Evolutionary conservation across 805 yeast species (phyloP).

Genomic region (Candida rishiriensis): DNA sequence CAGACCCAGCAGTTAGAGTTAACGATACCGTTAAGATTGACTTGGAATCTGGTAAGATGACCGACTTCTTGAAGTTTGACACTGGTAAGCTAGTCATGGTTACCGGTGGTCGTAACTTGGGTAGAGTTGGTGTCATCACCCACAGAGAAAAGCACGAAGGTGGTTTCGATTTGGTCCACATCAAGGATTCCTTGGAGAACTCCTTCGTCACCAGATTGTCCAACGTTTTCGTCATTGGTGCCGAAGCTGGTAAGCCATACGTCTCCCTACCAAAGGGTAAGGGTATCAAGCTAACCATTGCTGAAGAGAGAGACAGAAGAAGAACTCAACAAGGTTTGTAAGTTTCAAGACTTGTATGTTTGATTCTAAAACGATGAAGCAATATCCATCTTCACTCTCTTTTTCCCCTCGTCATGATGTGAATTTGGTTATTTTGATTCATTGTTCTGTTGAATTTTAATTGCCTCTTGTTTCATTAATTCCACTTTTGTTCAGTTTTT

Average conservation of each 20-base stretch:
- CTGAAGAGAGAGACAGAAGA: slow-evolving; percentile 99
- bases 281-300: slow-evolving; percentile 93
- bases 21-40: slow-evolving; percentile 98
- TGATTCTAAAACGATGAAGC: background rate
- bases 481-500: slow-evolving; percentile 3
- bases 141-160: slow-evolving; percentile 98
- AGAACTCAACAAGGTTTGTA: slow-evolving; percentile 72
- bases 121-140: slow-evolving; percentile 92
- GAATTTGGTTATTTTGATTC: no score
- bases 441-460: no score
- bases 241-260: slow-evolving; percentile 88
- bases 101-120: slow-evolving; percentile 98
- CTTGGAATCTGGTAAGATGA: slow-evolving; percentile 91
- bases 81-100: slow-evolving; percentile 89
- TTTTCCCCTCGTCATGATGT: no score
- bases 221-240: slow-evolving; percentile 90
- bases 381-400: no score
- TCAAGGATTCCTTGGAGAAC: slow-evolving; percentile 93
- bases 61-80: slow-evolving; percentile 86
- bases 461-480: no score
- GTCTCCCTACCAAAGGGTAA: slow-evolving; percentile 97
- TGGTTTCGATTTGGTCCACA: slow-evolving; percentile 96
- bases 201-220: slow-evolving; percentile 90
- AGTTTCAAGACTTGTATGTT: slow-evolving; percentile 11
- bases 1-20: slow-evolving; percentile 94